Percentiles rank a stretch among this genome's conserved stretches.
These are phyloP conservation scores for Podila clonocystis DNA, from an alignment of 192 early-diverging fungal genomes.

Conservation along the genomic window DNA sequence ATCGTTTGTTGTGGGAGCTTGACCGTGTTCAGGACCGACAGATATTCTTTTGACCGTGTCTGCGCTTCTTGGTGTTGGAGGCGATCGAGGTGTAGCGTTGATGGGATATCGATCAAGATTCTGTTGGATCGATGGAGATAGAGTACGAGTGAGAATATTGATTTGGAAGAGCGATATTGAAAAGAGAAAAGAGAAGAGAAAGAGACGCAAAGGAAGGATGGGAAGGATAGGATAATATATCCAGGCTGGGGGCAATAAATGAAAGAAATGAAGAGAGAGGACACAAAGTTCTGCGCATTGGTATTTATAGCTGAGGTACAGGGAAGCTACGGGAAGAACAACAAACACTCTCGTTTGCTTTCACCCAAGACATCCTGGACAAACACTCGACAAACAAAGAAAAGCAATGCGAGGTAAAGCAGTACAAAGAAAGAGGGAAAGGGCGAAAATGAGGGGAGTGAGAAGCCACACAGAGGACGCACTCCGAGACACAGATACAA, in stretches of 20 bases:
- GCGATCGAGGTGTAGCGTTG: conserved; percentile 43
- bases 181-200: conserved; percentile 1
- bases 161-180: neutral
- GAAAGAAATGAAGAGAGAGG: no score
- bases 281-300: no score
- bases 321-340: no score
- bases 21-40: conserved; percentile 46
- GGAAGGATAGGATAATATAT: no score
- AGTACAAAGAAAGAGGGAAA: neutral
- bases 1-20: conserved; percentile 44
- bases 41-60: conserved; percentile 44
- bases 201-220: neutral
- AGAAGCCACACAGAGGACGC: neutral
- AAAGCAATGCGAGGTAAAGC: neutral
- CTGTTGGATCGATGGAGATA: conserved; percentile 4
- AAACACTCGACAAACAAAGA: no score
- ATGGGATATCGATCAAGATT: conserved; percentile 50
- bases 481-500: no score
- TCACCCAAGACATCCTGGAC: no score
- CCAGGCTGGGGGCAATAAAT: no score
- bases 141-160: neutral
- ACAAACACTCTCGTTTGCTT: no score
- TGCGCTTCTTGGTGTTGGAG: conserved; percentile 50
- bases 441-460: neutral
- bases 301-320: no score